These are phyloP conservation scores for Aspergillus nomiae DNA, from an alignment of 2,329 filamentous ascomycete species.

Conservation along the genomic window DNA sequence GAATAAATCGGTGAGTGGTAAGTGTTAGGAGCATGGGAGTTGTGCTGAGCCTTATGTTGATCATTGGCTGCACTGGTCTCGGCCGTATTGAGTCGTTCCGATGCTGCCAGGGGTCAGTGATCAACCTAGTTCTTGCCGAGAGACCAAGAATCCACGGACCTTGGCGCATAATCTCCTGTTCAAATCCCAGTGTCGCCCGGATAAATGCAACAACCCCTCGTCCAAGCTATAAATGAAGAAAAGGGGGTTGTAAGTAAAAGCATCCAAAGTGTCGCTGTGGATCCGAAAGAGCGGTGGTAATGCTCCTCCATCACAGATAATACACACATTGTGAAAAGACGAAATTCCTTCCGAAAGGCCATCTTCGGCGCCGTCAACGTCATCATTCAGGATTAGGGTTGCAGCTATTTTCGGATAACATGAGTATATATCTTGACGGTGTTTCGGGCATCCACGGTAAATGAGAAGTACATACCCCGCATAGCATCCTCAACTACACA, in stretches of 20 bases:
- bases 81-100: constrained; percentile 69
- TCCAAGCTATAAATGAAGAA: constrained; percentile 61
- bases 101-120: constrained; percentile 53
- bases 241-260: constrained; percentile 3
- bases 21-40: constrained; percentile 52
- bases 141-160: constrained; percentile 40
- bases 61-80: constrained; percentile 77
- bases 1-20: constrained; percentile 70
- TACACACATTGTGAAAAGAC: constrained; percentile 74
- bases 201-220: constrained; percentile 82
- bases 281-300: constrained; percentile 9
- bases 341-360: constrained; percentile 72
- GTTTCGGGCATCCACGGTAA: constrained; percentile 1
- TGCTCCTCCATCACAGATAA: constrained; percentile 1
- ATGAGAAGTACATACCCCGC: constrained; percentile 38
- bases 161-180: constrained; percentile 87
- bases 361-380: constrained; percentile 80
- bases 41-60: constrained; percentile 72
- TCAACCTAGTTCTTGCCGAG: background rate
- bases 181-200: constrained; percentile 82
- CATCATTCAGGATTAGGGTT: constrained; percentile 80
- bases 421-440: constrained; percentile 3
- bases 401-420: constrained; percentile 51
- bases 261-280: constrained; percentile 9
- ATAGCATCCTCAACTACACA: constrained; percentile 44